Evolutionary conservation across 345 rosid species (phyloP).

Genomic region (Citrus glauca): DNA sequence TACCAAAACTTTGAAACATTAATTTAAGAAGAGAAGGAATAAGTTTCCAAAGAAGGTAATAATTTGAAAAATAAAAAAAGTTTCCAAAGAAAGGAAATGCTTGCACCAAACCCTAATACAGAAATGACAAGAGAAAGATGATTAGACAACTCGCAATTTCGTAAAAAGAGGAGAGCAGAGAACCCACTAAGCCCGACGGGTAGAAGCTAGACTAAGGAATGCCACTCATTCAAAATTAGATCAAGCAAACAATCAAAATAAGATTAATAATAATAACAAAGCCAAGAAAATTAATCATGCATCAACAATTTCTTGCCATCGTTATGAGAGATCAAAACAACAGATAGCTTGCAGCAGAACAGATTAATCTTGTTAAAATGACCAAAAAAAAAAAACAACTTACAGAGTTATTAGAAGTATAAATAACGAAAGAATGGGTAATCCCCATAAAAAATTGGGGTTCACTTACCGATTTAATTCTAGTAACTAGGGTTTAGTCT

Average conservation of each 20-base stretch:
- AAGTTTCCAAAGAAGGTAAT: neutral
- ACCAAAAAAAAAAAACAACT: neutral
- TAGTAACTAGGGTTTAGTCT: neutral
- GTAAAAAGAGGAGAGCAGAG: neutral
- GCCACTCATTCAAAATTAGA: neutral
- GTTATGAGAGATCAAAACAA: neutral
- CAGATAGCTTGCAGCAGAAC: neutral
- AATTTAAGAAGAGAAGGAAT: neutral
- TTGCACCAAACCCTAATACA: conserved; percentile 22
- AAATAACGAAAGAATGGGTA: neutral
- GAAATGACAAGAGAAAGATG: neutral
- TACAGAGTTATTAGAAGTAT: no score
- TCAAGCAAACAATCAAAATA: neutral
- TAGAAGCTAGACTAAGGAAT: neutral
- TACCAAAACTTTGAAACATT: neutral
- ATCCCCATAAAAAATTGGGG: neutral
- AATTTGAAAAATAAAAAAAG: no score
- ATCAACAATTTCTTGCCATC: neutral
- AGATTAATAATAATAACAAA: neutral
- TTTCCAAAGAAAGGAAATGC: no score
- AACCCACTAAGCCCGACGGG: neutral
- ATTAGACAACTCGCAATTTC: neutral
- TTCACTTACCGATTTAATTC: neutral
- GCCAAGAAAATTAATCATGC: neutral
- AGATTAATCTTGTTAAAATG: neutral